A percentile compares a stretch with the other conserved stretches of the same genome.
Conservation (phyloP, 2,329 filamentous ascomycete genomes). For the Samsoniella hepiali region DNA sequence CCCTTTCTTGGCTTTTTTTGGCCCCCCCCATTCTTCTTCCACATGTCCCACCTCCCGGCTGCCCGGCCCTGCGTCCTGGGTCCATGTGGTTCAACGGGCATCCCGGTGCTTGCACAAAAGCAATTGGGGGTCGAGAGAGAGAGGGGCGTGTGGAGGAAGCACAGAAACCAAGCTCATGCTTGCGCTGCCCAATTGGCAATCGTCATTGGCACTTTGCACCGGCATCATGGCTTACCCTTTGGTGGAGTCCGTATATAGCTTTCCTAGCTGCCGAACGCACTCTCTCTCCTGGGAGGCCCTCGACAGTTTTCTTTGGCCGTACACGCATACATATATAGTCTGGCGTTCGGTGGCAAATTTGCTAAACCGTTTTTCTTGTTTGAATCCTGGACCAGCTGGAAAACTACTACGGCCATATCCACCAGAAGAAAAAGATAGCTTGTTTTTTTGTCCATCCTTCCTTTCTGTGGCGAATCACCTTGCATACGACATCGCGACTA, state of each 20-base stretch:
- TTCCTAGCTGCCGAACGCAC: slow-evolving; percentile 5
- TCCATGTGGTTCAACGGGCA: neutral
- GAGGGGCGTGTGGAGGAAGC: slow-evolving; percentile 10
- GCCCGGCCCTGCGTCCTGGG: slow-evolving; percentile 3
- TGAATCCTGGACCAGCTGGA: slow-evolving; percentile 17
- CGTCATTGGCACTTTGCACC: slow-evolving; percentile 7
- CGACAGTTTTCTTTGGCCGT: neutral
- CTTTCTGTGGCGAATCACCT: slow-evolving; percentile 20
- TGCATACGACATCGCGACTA: slow-evolving; percentile 9
- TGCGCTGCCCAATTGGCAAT: slow-evolving; percentile 18
- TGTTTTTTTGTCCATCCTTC: neutral
- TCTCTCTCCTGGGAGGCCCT: slow-evolving; percentile 11
- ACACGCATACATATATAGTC: slow-evolving; percentile 17
- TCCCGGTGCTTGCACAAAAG: neutral
- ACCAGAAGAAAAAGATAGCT: slow-evolving; percentile 1
- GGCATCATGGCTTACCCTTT: slow-evolving; percentile 17
- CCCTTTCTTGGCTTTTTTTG: neutral
- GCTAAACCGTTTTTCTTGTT: neutral
- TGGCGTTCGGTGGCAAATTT: slow-evolving; percentile 13
- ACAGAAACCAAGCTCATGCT: slow-evolving; percentile 16
- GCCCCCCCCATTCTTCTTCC: neutral
- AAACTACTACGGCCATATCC: slow-evolving; percentile 10
- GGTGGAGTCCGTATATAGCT: slow-evolving; percentile 16
- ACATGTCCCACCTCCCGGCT: slow-evolving; percentile 11
- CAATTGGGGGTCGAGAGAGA: neutral